Percentiles rank a stretch among this genome's conserved stretches.
These are phyloP conservation scores for Pichia phayaonensis DNA, from an alignment of 805 yeast genomes.

Conservation along the genomic window DNA sequence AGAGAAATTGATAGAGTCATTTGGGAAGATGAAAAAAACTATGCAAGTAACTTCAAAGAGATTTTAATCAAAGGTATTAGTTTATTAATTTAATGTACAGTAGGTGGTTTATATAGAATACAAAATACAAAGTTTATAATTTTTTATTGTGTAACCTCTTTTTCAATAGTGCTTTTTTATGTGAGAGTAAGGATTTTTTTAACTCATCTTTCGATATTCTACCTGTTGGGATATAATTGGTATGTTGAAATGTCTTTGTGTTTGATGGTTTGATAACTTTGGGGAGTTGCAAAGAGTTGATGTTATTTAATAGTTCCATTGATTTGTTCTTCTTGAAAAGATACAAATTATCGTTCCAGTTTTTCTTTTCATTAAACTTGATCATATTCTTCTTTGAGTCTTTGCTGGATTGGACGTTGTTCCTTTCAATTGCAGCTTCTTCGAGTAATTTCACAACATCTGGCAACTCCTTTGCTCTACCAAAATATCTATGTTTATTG, in stretches of 20 bases:
- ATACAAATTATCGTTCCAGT: neutral
- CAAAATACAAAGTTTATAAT: neutral
- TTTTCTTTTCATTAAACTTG: neutral
- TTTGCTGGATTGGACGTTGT: neutral
- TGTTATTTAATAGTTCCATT: neutral
- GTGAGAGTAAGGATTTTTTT: neutral
- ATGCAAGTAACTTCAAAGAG: conserved; percentile 28
- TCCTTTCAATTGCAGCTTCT: conserved; percentile 21
- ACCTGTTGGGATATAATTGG: neutral
- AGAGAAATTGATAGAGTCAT: conserved; percentile 73
- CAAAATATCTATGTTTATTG: conserved; percentile 57
- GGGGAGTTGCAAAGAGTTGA: neutral
- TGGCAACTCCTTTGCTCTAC: conserved; percentile 73
- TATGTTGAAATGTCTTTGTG: neutral
- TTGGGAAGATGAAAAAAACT: conserved; percentile 65
- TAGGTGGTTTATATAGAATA: neutral
- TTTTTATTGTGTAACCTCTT: neutral
- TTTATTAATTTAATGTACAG: conserved; percentile 14
- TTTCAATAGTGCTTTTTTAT: neutral
- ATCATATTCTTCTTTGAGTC: neutral
- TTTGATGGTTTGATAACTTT: neutral
- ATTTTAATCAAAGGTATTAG: conserved; percentile 19
- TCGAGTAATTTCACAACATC: conserved; percentile 52
- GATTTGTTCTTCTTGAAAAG: neutral
- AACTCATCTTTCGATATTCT: neutral